These are phyloP conservation scores for Penicillium sp. DNA, from an alignment of 2,329 filamentous ascomycete species.

Conservation along the genomic window DNA sequence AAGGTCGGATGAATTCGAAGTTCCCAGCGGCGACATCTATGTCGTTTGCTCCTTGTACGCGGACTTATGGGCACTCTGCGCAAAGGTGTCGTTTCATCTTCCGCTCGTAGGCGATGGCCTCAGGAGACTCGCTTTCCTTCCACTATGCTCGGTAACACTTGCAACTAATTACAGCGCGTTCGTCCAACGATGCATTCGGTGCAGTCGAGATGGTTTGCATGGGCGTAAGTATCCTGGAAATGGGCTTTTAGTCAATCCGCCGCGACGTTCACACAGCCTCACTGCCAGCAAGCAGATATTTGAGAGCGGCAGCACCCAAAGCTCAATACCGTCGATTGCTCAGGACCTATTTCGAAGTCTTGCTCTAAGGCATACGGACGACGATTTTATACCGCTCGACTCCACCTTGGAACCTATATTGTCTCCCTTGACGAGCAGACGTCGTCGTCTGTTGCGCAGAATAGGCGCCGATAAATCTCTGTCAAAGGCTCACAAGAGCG, in stretches of 20 bases:
- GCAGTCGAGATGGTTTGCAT: background rate
- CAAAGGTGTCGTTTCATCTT: constrained; percentile 29
- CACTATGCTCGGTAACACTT: constrained; percentile 40
- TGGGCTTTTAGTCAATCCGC: constrained; percentile 33
- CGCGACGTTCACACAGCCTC: constrained; percentile 32
- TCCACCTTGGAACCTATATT: constrained; percentile 28
- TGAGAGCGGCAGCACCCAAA: constrained; percentile 9
- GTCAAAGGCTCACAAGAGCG: constrained; percentile 19
- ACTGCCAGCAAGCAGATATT: constrained; percentile 31
- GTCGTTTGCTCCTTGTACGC: constrained; percentile 38
- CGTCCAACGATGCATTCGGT: constrained; percentile 21
- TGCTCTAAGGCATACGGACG: constrained; percentile 16
- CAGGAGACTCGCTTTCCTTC: constrained; percentile 34
- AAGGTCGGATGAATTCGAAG: constrained; percentile 33
- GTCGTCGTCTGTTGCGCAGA: constrained; percentile 16
- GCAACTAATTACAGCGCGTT: constrained; percentile 38
- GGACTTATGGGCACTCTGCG: constrained; percentile 42
- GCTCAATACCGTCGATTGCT: constrained; percentile 25
- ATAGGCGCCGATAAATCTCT: constrained; percentile 16
- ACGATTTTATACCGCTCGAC: constrained; percentile 29
- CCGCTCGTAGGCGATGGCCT: constrained; percentile 7
- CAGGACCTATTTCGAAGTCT: constrained; percentile 25
- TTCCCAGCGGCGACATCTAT: constrained; percentile 35
- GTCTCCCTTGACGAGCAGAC: constrained; percentile 19
- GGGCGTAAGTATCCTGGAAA: constrained; percentile 29